Base-by-base conservation (phyloP, 345 rosid species). In the Boechera divaricarpa region DNA sequence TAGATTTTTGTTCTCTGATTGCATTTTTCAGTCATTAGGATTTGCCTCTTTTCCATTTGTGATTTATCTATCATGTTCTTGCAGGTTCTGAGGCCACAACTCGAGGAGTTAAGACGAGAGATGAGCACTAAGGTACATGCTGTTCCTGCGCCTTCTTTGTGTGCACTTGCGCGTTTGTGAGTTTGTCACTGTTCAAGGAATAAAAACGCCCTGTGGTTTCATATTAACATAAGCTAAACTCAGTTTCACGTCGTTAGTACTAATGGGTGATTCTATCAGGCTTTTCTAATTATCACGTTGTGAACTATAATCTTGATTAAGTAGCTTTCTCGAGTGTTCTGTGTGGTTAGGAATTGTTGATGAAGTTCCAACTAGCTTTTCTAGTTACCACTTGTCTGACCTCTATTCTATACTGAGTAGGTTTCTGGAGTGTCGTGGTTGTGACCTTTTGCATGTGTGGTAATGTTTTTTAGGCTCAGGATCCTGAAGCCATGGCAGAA, bases 41-140 rank as follows among this genome's bases (percentile, higher is more conserved):
- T 38, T 31, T 38, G 44, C 5, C 3, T 53, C 10, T 70, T 57
- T 63, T 56, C 28, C 52, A 21, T 31, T 45, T 48, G 16, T 61
- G 10, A 21, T 51, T 29, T 52, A 52, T 71, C 69, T 63, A 10
- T 28, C 54, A 33, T 74, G 44, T 45, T 49, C 38, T 10, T 73
- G 71, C 79, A 85, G 88, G 18, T 79, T 74, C 63, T 85, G 80
- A 83, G 86, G 74, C 86, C 86, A 24, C 84, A 70, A 9, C 38
- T 85, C 18, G 88, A 85, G 78, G 79, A 80, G 67, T 38, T 83
- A 73, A 79, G 80, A 53, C 68, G 29, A 66, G 82, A 67, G 73
- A 70, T 85, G 79, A 69, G 73, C 66, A 64, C 10, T 54, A 75
- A 76, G 80, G 88, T 85, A 77, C 68, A 45, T 10, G 2, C n/a